Evolutionary conservation across 768 basidiomycete species (phyloP).

Genomic region (Boletus eberwhitei): DNA sequence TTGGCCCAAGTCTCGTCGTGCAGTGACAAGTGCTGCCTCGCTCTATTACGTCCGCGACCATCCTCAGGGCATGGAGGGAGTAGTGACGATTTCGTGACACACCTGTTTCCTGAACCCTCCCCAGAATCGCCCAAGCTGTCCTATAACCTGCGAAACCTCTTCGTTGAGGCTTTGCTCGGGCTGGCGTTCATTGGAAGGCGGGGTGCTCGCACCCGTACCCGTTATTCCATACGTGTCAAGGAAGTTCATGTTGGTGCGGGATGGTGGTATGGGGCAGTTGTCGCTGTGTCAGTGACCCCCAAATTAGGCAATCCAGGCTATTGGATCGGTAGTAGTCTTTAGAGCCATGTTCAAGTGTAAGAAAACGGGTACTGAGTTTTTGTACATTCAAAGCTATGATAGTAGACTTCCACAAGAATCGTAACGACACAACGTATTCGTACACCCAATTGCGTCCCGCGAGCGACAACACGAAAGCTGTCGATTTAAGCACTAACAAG

Average conservation of each 20-base stretch:
- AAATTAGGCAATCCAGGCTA: constrained; percentile 11
- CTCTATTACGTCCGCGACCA: constrained; percentile 44
- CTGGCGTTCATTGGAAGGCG: constrained; percentile 38
- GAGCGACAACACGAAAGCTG: neutral
- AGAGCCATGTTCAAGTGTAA: neutral
- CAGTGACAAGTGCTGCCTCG: constrained; percentile 62
- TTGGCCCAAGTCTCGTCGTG: constrained; percentile 67
- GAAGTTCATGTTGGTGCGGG: constrained; percentile 56
- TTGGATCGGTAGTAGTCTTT: too few species aligned
- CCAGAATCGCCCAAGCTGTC: constrained; percentile 86
- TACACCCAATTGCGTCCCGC: constrained; percentile 13
- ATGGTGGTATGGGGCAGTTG: neutral
- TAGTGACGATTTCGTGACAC: constrained; percentile 20
- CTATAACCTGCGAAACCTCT: constrained; percentile 85
- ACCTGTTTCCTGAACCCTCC: constrained; percentile 90
- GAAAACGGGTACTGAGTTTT: neutral
- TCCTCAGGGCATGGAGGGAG: neutral
- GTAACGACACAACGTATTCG: neutral
- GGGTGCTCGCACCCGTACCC: constrained; percentile 42
- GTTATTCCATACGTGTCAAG: constrained; percentile 65
- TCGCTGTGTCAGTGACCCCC: neutral
- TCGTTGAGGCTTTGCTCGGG: constrained; percentile 68
- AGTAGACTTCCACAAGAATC: neutral
- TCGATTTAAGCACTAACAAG: constrained; percentile 29
- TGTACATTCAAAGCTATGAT: too few species aligned